Evolutionary conservation across 352 stramenopile species (phyloP), one percentile per base, ranked within the genome.

Genomic region (Halophytophthora batemanensis): DNA sequence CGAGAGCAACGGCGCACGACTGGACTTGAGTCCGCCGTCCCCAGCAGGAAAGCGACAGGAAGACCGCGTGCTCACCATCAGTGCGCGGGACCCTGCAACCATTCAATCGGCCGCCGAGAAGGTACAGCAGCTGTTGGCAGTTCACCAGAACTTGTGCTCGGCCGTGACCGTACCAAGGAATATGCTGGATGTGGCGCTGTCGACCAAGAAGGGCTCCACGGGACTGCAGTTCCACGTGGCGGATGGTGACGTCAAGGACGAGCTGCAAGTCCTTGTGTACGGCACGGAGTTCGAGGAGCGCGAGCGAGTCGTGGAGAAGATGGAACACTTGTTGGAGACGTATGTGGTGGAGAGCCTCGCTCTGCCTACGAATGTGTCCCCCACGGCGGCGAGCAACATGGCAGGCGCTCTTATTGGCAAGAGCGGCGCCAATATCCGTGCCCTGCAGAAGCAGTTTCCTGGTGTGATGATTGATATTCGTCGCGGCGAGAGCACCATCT

Each of bases 371-470:
- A 64, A 56, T 10, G 59, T 70, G 1, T 74, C 68, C 1, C 31
- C 71, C 25, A 61, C 56, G 10, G 71, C 58, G 22, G 59, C 58
- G 10, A 66, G 58, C 40, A 74, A 65, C n/a, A 76, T 91, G 52
- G 46, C 89, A 19, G 82, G 82, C 18, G 77, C 78, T 40, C 41
- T 92, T 18, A 92, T 92, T 43, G 82, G 82, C 46, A 92, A 90
- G 66, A 86, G 73, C 36, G 82, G 82, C 11, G 77, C 77, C 17
- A 88, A 92, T 47, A 92, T 92, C 45, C 64, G 67, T 35, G 73
- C 71, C 13, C 46, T 92, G 38, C 82, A 90, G 51, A 77, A 77
- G 34, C 61, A 86, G 42, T 87, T 84, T 53, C 56, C 71, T 0
- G 57, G 68, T 18, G 76, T 87, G 6, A 69, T 70, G 53, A 82